Conservation (phyloP, 2,329 filamentous ascomycete species). For the Xylaria sp. region DNA sequence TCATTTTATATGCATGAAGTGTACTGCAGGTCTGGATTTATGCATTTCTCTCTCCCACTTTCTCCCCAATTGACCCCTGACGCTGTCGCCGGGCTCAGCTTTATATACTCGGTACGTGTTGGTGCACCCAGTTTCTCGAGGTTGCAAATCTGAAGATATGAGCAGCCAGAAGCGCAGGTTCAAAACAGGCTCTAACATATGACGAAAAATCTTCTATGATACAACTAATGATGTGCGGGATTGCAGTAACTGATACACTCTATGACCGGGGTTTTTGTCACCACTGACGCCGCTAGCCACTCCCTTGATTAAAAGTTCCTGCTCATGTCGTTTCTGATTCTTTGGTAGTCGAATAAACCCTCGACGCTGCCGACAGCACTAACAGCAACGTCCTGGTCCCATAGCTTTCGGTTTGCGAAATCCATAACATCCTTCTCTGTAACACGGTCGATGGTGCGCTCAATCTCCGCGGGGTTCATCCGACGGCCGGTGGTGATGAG, state of each 20-base stretch:
- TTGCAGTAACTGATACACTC: conserved; percentile 63
- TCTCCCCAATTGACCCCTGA: background rate
- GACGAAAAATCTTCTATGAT: conserved; percentile 59
- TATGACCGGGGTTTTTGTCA: conserved; percentile 59
- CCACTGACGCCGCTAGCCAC: conserved; percentile 50
- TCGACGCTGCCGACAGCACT: conserved; percentile 94
- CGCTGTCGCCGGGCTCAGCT: background rate
- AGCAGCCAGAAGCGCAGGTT: conserved; percentile 17
- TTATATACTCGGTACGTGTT: background rate
- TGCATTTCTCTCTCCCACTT: background rate
- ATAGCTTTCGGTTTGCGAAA: conserved; percentile 93
- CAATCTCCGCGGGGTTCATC: conserved; percentile 91
- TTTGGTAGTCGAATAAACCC: conserved; percentile 81
- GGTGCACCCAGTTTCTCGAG: background rate
- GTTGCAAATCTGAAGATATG: conserved; percentile 3
- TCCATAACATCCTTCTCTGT: conserved; percentile 97
- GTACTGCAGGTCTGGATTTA: no score
- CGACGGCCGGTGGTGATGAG: conserved; percentile 96
- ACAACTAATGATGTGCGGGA: conserved; percentile 61
- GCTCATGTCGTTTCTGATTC: conserved; percentile 86
- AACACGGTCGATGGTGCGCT: conserved; percentile 88
- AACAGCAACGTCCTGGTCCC: conserved; percentile 96
- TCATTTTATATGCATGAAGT: background rate
- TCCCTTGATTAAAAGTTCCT: conserved; percentile 70
- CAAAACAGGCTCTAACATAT: conserved; percentile 47